Percentiles rank a stretch among this genome's conserved stretches.
Evolutionary conservation across 2,329 filamentous ascomycete genomes (phyloP).

Genomic region (Dichotomopilus funicola): DNA sequence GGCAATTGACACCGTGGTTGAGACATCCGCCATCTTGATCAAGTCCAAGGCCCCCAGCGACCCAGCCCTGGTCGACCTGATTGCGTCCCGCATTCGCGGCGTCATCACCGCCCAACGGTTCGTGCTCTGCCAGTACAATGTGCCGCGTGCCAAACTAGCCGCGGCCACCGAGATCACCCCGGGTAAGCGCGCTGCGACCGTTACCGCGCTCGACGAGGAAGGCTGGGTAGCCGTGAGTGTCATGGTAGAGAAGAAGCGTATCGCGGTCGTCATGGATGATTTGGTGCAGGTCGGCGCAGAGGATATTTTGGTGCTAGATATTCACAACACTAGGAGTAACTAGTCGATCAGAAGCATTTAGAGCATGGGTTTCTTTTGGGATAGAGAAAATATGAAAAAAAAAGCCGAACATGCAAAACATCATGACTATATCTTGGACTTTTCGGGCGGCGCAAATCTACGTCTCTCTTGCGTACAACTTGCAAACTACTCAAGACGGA

Average conservation of each 20-base stretch:
- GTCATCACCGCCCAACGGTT: constrained; percentile 94
- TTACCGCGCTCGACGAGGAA: constrained; percentile 81
- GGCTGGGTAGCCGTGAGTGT: constrained; percentile 91
- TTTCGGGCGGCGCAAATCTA: too few species aligned
- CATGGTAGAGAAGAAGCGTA: constrained; percentile 86
- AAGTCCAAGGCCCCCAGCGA: constrained; percentile 81
- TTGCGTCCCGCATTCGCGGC: constrained; percentile 79
- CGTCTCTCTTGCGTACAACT: too few species aligned
- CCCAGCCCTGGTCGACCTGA: constrained; percentile 71
- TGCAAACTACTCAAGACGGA: too few species aligned
- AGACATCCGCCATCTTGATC: constrained; percentile 83
- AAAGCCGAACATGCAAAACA: neutral
- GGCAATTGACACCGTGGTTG: constrained; percentile 88
- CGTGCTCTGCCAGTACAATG: constrained; percentile 95
- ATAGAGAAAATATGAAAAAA: neutral
- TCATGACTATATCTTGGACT: too few species aligned
- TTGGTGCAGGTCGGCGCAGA: constrained; percentile 68
- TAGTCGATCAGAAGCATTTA: neutral
- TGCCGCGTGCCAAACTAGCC: constrained; percentile 62
- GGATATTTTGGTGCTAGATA: constrained; percentile 79
- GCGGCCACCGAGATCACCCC: constrained; percentile 74
- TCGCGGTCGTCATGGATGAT: constrained; percentile 82
- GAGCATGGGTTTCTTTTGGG: neutral
- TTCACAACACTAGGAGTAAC: constrained; percentile 56
- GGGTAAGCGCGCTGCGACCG: constrained; percentile 85